Evolutionary conservation across 805 yeast genomes (phyloP), one percentile per base, ranked within the genome.

Genomic region (Saturnispora zaruensis): DNA sequence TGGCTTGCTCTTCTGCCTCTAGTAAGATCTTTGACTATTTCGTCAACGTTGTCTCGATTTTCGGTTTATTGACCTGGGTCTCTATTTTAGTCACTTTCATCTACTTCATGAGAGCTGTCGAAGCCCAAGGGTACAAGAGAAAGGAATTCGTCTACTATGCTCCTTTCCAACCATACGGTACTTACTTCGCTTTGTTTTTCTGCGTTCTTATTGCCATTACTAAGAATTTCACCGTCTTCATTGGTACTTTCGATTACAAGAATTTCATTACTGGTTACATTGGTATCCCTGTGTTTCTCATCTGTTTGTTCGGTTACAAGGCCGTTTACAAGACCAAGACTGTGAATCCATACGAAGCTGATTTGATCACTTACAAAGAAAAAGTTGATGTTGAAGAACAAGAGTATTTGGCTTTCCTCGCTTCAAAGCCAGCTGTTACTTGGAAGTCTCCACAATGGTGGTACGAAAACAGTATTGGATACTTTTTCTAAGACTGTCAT

Each of bases 211-310:
- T 85, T 52, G 73, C 82, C 8, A 58, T 85, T 44, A 77, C 81
- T 62, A 85, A 85, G 67, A 82, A 82, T 57, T 84, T 83, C 64
- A 79, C 87, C 1, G 89, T 79, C 3, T 85, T 85, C 70, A 69
- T 85, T 56, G 67, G 64, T 2, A 26, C 21, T 6, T 81, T 84
- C 63, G 75, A 77, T 55, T 81, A 80, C 67, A 77, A 79, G 65
- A 71, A 72, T 18, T 86, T 86, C 61, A 82, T 85, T 60, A 83
- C 91, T 32, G 89, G 90, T 42, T 84, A 85, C 67, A 81, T 85
- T 59, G 85, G 86, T 28, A 74, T 84, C 44, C 87, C 87, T 33
- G 80, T 83, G 9, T 84, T 74, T 57, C 37, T 81, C 33, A 67
- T 78, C 44, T 69, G 76, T 51, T 75, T 69, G 55, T 57, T 75